Conservation (phyloP, 169 alveolate genomes). For the Plasmodium fragile region DNA sequence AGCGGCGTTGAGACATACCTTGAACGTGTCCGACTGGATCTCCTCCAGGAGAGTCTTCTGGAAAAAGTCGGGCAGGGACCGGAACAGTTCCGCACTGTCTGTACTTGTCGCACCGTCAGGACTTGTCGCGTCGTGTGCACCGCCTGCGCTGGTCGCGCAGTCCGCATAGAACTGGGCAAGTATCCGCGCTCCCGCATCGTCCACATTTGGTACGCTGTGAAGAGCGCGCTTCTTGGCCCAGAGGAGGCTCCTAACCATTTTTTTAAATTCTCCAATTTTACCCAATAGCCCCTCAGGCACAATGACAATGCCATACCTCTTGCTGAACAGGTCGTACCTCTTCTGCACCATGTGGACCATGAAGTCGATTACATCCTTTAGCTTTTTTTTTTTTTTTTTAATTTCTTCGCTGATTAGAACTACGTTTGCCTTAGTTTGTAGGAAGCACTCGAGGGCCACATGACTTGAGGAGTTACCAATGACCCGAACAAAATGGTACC, state of each 20-base stretch:
- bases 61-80: constrained; percentile 89
- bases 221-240: constrained; percentile 83
- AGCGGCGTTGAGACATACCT: constrained; percentile 74
- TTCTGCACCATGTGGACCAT: constrained; percentile 89
- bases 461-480: constrained; percentile 97
- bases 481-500: constrained; percentile 94
- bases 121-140: background rate
- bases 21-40: constrained; percentile 96
- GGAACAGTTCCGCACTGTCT: constrained; percentile 70
- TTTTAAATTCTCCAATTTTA: constrained; percentile 92
- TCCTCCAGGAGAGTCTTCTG: constrained; percentile 93
- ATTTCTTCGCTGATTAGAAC: constrained; percentile 94
- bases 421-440: constrained; percentile 92
- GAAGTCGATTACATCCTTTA: constrained; percentile 85
- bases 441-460: constrained; percentile 94
- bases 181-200: background rate
- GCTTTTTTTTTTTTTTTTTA: constrained; percentile 85
- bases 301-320: constrained; percentile 93
- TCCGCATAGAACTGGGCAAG: background rate
- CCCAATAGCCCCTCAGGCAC: constrained; percentile 96
- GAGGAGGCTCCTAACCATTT: constrained; percentile 90
- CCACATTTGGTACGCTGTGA: background rate
- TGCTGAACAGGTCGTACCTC: constrained; percentile 83
- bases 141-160: constrained; percentile 16
- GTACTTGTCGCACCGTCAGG: too few species aligned